Conservation (phyloP, 805 yeast species). For the Yamadazyma tumulicola region DNA sequence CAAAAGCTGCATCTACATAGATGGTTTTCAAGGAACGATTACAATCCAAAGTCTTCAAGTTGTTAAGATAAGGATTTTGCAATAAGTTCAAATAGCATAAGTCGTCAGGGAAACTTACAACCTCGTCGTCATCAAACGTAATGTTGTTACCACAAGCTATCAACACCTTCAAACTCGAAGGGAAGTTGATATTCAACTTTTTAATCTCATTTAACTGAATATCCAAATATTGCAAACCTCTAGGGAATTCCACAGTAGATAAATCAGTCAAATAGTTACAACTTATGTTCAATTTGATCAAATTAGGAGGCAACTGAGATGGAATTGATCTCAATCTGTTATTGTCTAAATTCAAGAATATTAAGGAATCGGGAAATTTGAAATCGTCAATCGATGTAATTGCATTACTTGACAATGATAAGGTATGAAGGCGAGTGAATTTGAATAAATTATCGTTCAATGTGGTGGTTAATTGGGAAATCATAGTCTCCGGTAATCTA, state of each 20-base stretch:
- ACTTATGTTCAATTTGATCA: constrained; percentile 14
- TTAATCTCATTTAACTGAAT: constrained; percentile 13
- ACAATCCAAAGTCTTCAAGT: constrained; percentile 10
- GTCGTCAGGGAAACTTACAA: constrained; percentile 11
- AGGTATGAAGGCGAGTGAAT: constrained; percentile 11
- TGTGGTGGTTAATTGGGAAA: constrained; percentile 3
- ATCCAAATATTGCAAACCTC: constrained; percentile 14
- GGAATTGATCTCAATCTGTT: constrained; percentile 13
- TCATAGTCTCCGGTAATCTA: constrained; percentile 5
- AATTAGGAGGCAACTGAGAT: constrained; percentile 10
- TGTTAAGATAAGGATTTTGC: constrained; percentile 13
- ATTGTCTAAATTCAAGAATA: constrained; percentile 12
- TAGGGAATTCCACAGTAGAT: constrained; percentile 11
- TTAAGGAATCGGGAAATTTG: constrained; percentile 10
- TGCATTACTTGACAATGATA: constrained; percentile 11
- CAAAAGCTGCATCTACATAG: constrained; percentile 12
- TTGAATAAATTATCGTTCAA: constrained; percentile 3
- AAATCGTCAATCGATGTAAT: constrained; percentile 6
- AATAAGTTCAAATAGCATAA: constrained; percentile 13
- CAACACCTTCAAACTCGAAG: constrained; percentile 12
- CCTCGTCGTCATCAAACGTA: constrained; percentile 12
- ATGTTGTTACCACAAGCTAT: constrained; percentile 17
- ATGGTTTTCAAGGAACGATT: constrained; percentile 12
- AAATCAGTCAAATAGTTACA: constrained; percentile 13
- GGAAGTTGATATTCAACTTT: constrained; percentile 11